phyloP scores from a whole-genome alignment of 305 asterid genomes.

The Fraxinus velutina region DNA sequence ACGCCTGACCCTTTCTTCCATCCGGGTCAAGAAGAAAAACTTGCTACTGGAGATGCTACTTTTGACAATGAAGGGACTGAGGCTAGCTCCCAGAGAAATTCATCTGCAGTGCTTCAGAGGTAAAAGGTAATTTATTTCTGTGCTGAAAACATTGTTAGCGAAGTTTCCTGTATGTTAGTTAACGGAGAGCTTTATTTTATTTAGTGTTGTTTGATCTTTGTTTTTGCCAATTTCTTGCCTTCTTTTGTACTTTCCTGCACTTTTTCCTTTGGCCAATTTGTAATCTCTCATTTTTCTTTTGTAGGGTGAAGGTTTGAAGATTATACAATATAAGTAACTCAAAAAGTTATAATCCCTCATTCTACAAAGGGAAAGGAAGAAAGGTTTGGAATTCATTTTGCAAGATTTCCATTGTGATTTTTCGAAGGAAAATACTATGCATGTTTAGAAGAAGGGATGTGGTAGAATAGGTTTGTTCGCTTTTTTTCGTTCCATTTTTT shows the following conservation, averaged over 20 bases:
- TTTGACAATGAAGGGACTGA: conserved; percentile 39
- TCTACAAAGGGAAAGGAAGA: background rate
- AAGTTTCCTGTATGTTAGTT: background rate
- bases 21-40: conserved; percentile 33
- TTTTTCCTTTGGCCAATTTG: background rate
- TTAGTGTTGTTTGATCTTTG: background rate
- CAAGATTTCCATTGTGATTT: background rate
- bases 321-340: background rate
- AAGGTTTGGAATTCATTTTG: background rate
- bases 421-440: background rate
- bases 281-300: conserved; percentile 1
- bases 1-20: conserved; percentile 34
- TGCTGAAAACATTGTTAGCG: background rate
- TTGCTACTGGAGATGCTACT: conserved; percentile 15
- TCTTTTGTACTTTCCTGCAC: background rate
- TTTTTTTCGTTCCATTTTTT: background rate
- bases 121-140: conserved; percentile 19
- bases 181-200: background rate
- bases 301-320: conserved; percentile 12
- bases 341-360: background rate
- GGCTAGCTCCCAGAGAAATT: conserved; percentile 29
- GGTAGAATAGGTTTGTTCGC: background rate
- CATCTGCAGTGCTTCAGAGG: conserved; percentile 27
- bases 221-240: background rate
- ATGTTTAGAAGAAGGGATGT: background rate